These are phyloP conservation scores for sunflower (Helianthus annuus) DNA, from an alignment of 129 eudicot species.

Conservation along the genomic window DNA sequence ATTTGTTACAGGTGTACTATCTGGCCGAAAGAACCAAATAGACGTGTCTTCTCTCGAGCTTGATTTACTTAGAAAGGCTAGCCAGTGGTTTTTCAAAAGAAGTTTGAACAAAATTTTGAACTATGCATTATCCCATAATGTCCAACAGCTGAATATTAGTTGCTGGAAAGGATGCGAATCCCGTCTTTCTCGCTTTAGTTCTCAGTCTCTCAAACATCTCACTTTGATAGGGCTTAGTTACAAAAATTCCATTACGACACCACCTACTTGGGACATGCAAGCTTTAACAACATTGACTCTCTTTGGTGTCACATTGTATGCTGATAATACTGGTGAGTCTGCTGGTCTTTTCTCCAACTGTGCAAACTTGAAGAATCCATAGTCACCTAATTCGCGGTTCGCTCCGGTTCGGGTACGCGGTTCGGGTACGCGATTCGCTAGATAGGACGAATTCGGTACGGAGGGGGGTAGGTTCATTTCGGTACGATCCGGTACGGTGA, in stretches of 20 bases:
- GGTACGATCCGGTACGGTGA: too few species aligned
- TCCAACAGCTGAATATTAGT: constrained; percentile 1
- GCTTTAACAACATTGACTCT: constrained; percentile 19
- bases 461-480: too few species aligned
- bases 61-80: background rate
- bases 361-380: background rate
- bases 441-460: too few species aligned
- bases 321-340: background rate
- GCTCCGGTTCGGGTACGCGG: too few species aligned
- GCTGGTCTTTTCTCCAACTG: constrained; percentile 14
- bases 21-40: constrained; percentile 1
- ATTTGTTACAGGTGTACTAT: constrained; percentile 3
- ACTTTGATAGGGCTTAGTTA: background rate
- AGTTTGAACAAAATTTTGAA: background rate
- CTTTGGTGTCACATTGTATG: background rate
- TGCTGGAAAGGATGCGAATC: background rate
- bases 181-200: constrained; percentile 3
- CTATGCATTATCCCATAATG: constrained; percentile 18
- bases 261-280: constrained; percentile 14
- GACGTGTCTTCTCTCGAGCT: constrained; percentile 7
- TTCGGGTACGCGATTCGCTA: too few species aligned
- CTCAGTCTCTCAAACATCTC: constrained; percentile 15
- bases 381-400: too few species aligned
- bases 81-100: constrained; percentile 3
- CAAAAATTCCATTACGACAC: background rate